Base-by-base conservation (phyloP, 2,329 filamentous ascomycete species). In the Aureobasidium sp. region DNA sequence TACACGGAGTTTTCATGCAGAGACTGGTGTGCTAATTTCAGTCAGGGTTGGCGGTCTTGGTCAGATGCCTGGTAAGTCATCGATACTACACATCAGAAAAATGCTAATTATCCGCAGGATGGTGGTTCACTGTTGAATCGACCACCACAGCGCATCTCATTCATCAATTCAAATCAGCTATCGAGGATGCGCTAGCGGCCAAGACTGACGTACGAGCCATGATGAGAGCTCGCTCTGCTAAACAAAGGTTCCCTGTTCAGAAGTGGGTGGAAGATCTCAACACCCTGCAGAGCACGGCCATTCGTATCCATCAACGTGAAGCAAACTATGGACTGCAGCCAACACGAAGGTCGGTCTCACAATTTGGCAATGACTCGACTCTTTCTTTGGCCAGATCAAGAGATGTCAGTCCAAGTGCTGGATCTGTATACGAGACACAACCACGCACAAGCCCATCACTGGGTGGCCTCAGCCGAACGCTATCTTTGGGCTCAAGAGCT, bases 261-360 rank as follows among this genome's bases (percentile, higher is more conserved):
- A 80, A 84, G 61, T 85, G 82, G 82, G 73, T 83, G 45, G 78
- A 83, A 60, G 79, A 82, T 56, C 68, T 85, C 10, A 80, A 83
- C 56, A 79, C 25, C 35, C 72, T 85, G 12, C 81, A 85, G 61
- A 70, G 70, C 12, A 79, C 77, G 8, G 74, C 80, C 0, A 84
- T 85, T 61, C 75, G 76, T 40, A 72, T 81, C 16, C 75, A 78
- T 60, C 34, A 49, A 6, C 61, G 60, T 4, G 61, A 61, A 29
- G 41, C 62, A 21, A 64, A 64, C 17, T 64, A 64, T n/a, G 67
- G 64, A 63, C 65, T 67, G 61, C 66, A 67, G 6, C 68, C 70
- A 2, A 71, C 70, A 32, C 70, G 72, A 22, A 71, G 68, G 55
- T 70, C 68, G 38, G 70, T 70, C 0, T 70, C 71, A n/a, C 68